These are phyloP conservation scores for Moniliella sp. DNA, from an alignment of 1,284 basidiomycete genomes.

Conservation along the genomic window DNA sequence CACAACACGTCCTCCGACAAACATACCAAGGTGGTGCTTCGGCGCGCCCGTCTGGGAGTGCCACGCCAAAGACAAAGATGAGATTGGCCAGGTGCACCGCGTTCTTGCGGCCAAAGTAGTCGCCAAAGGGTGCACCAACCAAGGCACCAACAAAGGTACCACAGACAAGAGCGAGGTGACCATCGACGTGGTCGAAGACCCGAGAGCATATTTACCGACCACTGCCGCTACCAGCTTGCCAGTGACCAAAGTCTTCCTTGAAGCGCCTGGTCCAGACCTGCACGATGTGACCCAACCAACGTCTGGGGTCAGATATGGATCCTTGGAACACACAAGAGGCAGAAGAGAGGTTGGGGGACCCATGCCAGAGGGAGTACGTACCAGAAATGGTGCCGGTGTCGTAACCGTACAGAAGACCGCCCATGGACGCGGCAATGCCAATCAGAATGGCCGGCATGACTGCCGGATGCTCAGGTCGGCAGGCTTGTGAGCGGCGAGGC, in stretches of 20 bases:
- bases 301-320: slow-evolving; percentile 6
- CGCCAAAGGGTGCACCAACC: slow-evolving; percentile 8
- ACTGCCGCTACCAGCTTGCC: slow-evolving; percentile 10
- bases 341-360: too few relatives aligned
- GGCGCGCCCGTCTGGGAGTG: slow-evolving; percentile 10
- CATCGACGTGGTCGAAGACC: too few relatives aligned
- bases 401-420: slow-evolving; percentile 12
- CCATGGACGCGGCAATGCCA: slow-evolving; percentile 4
- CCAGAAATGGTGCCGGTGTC: slow-evolving; percentile 7
- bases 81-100: slow-evolving; percentile 5
- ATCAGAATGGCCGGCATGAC: slow-evolving; percentile 1
- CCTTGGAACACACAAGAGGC: slow-evolving; percentile 6
- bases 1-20: slow-evolving; percentile 11
- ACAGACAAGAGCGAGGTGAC: slow-evolving; percentile 14
- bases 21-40: slow-evolving; percentile 8
- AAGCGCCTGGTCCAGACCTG: not conserved
- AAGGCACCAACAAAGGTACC: slow-evolving; percentile 10
- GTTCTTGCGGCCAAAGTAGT: slow-evolving; percentile 8
- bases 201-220: too few relatives aligned
- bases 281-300: not conserved
- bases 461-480: too few relatives aligned
- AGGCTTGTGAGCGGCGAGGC: too few relatives aligned
- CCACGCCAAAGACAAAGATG: slow-evolving; percentile 9
- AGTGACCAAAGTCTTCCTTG: slow-evolving; percentile 3
- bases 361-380: too few relatives aligned